Percentiles rank a stretch among this genome's conserved stretches.
phyloP scores from a whole-genome alignment of 352 stramenopile species.

The Phytophthora pini region DNA sequence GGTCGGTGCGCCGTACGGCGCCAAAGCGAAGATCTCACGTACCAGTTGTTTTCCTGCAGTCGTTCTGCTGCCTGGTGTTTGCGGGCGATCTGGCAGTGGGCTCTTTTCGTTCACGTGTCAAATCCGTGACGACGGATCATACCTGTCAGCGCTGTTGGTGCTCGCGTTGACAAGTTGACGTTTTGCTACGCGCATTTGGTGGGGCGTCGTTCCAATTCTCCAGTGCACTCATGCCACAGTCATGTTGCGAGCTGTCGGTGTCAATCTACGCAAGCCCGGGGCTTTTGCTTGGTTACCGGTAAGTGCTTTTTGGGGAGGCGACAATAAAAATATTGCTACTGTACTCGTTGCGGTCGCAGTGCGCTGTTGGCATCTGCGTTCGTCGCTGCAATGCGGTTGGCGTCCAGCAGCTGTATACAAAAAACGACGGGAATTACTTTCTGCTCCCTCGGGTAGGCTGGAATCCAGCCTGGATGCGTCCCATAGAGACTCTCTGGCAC shows the following conservation, averaged over 20 bases:
- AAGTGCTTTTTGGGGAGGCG: neutral
- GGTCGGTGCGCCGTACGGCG: neutral
- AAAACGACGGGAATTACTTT: slow-evolving; percentile 2
- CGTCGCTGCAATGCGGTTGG: neutral
- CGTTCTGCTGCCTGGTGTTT: slow-evolving; percentile 14
- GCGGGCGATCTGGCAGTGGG: slow-evolving; percentile 10
- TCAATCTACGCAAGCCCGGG: neutral
- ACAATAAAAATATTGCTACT: too few relatives aligned
- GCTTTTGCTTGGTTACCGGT: neutral
- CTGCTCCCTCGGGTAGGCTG: neutral
- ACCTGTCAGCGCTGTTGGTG: slow-evolving; percentile 9
- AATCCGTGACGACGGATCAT: slow-evolving; percentile 27
- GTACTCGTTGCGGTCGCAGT: too few relatives aligned
- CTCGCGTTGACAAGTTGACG: slow-evolving; percentile 7
- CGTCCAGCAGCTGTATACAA: neutral
- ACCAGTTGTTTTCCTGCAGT: slow-evolving; percentile 25
- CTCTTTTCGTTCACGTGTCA: slow-evolving; percentile 16
- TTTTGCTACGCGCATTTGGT: neutral
- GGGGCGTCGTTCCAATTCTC: neutral
- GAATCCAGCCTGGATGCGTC: too few relatives aligned
- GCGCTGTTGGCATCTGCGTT: too few relatives aligned
- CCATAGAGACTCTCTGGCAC: neutral
- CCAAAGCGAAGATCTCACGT: slow-evolving; percentile 6
- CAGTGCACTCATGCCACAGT: neutral
- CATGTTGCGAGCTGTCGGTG: neutral